Percentiles rank a stretch among this genome's conserved stretches.
Evolutionary conservation across 1,284 basidiomycete genomes (phyloP).

Genomic region (Tilletia indica): DNA sequence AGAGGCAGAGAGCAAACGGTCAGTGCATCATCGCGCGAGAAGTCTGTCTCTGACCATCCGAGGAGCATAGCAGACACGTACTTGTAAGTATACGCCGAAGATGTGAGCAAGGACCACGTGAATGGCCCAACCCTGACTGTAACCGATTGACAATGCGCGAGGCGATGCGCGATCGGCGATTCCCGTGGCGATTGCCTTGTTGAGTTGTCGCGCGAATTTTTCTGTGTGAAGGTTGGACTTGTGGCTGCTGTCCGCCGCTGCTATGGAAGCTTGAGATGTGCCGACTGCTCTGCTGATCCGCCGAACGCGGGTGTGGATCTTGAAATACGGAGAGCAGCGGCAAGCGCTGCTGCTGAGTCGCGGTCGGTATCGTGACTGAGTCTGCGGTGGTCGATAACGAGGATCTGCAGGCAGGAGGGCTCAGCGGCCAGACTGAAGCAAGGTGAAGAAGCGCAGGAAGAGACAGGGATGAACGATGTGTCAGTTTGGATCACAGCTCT

Average conservation of each 20-base stretch:
- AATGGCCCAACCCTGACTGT: conserved; percentile 77
- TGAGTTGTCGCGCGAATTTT: conserved; percentile 81
- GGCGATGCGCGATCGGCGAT: conserved; percentile 69
- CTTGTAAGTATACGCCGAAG: conserved; percentile 92
- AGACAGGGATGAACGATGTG: conserved; percentile 23
- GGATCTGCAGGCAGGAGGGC: conserved; percentile 34
- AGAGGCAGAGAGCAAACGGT: conserved; percentile 64
- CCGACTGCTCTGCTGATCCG: conserved; percentile 3
- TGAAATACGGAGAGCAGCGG: conserved; percentile 9
- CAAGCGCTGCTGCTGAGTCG: neutral
- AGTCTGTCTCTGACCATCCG: conserved; percentile 1
- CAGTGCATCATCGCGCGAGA: conserved; percentile 6
- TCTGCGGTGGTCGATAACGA: conserved; percentile 44
- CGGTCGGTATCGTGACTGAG: conserved; percentile 42
- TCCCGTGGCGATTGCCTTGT: conserved; percentile 87
- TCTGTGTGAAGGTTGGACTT: conserved; percentile 67
- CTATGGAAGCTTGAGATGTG: neutral
- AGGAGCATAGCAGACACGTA: conserved; percentile 56
- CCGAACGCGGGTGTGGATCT: conserved; percentile 19
- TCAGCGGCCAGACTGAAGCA: conserved; percentile 44
- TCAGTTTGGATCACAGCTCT: neutral
- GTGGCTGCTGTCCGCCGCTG: conserved; percentile 17
- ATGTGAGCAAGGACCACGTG: conserved; percentile 91
- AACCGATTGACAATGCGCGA: too few relatives aligned
- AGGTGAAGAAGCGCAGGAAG: conserved; percentile 41